phyloP scores from a whole-genome alignment of 805 yeast genomes.

The Pichia pseudocactophila region DNA sequence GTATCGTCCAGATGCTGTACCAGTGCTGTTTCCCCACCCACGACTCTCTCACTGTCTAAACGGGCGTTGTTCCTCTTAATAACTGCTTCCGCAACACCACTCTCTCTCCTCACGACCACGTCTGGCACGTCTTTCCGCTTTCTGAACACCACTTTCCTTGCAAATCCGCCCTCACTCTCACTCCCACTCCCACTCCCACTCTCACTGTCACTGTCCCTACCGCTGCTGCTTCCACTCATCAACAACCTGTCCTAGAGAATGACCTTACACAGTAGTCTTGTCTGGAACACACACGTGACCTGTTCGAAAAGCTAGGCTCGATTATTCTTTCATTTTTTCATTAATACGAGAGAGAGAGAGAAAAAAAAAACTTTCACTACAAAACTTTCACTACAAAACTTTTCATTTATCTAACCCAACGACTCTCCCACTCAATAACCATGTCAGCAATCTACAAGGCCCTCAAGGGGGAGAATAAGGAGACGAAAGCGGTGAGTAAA shows the following conservation, averaged over 20 bases:
- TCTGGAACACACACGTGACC: too few relatives aligned
- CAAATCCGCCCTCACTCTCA: background rate
- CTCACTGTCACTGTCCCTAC: background rate
- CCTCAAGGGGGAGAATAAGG: slow-evolving; percentile 33
- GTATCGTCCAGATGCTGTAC: background rate
- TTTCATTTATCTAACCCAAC: too few relatives aligned
- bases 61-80: background rate
- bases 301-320: too few relatives aligned
- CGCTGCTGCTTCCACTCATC: background rate
- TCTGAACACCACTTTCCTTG: slow-evolving; percentile 6
- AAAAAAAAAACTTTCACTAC: too few relatives aligned
- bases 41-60: background rate
- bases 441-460: slow-evolving; percentile 76
- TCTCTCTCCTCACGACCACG: background rate
- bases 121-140: background rate
- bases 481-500: slow-evolving; percentile 34
- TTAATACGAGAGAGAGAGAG: too few relatives aligned
- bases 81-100: background rate
- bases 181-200: background rate
- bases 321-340: too few relatives aligned
- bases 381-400: background rate
- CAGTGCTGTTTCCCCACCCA: background rate
- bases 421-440: background rate
- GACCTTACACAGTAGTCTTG: too few relatives aligned
- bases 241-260: too few relatives aligned